Conservation (phyloP, 192 early-diverging fungal genomes). For the Gaertneriomyces sp. region DNA sequence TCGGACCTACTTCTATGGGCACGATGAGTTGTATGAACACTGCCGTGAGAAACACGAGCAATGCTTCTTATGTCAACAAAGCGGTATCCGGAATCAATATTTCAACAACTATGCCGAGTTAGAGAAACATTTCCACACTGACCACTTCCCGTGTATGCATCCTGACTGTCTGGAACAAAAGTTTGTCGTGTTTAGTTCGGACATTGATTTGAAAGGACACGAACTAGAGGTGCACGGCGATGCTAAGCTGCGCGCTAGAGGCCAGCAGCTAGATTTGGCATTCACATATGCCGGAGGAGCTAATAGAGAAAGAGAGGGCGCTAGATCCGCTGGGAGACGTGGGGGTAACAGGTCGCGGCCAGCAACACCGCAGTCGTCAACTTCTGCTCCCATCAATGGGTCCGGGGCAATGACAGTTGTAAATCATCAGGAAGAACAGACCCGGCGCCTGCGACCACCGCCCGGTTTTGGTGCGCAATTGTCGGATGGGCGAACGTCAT, state of each 20-base stretch:
- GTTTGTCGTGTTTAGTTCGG: conserved; percentile 91
- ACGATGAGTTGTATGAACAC: conserved; percentile 94
- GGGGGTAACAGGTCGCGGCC: no score
- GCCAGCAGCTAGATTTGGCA: conserved; percentile 39
- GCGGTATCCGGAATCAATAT: conserved; percentile 78
- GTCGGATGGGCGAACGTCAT: conserved; percentile 12
- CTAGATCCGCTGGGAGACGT: no score
- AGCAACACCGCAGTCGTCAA: no score
- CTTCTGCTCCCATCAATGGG: no score
- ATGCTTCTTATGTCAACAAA: conserved; percentile 80
- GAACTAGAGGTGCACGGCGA: conserved; percentile 51
- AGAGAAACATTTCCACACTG: conserved; percentile 71
- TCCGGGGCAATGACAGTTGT: neutral
- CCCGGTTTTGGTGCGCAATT: conserved; percentile 46
- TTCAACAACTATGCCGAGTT: conserved; percentile 77
- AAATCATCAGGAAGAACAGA: neutral
- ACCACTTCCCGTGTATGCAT: conserved; percentile 79
- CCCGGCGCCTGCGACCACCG: conserved; percentile 31
- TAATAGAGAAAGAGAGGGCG: conserved; percentile 20
- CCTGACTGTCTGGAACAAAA: conserved; percentile 84
- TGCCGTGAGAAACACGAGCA: conserved; percentile 91
- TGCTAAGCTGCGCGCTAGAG: conserved; percentile 24
- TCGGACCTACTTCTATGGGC: conserved; percentile 72
- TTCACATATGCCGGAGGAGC: conserved; percentile 42
- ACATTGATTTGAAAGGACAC: conserved; percentile 89